A percentile compares a stretch with the other conserved stretches of the same genome.
Conservation (phyloP, 164 flowering plant species). For the Umbilicus rupestris region DNA sequence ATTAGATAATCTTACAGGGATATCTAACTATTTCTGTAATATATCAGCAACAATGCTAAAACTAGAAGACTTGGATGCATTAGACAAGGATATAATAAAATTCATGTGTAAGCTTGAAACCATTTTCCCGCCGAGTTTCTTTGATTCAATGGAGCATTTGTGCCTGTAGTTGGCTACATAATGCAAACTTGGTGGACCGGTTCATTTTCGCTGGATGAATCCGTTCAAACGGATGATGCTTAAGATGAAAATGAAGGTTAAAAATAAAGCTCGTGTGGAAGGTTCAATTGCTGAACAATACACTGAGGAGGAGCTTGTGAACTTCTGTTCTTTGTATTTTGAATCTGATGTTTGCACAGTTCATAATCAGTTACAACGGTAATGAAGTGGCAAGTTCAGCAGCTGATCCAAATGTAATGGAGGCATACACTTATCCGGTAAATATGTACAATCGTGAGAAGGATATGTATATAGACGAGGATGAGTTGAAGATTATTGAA, state of each 20-base stretch:
- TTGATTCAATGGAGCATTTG: background rate
- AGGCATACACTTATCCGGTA: too few species aligned
- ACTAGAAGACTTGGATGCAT: background rate
- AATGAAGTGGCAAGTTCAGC: background rate
- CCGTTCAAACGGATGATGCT: background rate
- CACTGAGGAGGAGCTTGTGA: background rate
- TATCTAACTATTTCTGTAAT: too few species aligned
- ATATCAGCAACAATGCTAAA: background rate
- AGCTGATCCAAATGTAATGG: too few species aligned
- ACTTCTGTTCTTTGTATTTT: background rate
- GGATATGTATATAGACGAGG: too few species aligned
- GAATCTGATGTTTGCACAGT: background rate
- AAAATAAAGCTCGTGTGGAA: background rate
- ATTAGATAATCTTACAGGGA: too few species aligned
- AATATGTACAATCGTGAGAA: too few species aligned
- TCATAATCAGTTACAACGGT: background rate
- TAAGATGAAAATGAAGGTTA: background rate
- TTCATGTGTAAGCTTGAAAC: background rate
- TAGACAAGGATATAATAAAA: background rate
- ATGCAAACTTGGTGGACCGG: background rate
- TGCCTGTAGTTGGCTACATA: background rate
- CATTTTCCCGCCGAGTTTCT: background rate
- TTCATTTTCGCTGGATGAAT: background rate
- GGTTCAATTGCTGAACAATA: background rate
- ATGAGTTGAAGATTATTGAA: too few species aligned